These are phyloP conservation scores for Cercospora nicotianae DNA, from an alignment of 2,329 filamentous ascomycete genomes.

Conservation along the genomic window DNA sequence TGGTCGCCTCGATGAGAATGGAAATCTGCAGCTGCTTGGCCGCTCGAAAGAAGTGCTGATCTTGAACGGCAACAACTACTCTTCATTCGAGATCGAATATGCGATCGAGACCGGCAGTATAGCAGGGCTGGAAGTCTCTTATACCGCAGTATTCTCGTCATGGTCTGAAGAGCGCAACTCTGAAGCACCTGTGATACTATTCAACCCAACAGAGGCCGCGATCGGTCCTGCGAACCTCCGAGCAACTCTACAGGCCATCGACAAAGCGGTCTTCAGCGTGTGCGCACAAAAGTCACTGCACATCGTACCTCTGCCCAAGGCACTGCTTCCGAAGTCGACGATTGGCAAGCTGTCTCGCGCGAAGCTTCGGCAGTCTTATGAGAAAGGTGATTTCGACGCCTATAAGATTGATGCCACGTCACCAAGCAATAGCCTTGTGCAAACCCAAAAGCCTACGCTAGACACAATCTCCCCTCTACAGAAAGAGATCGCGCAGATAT, in stretches of 20 bases:
- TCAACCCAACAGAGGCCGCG: constrained; percentile 27
- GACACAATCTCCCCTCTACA: constrained; percentile 20
- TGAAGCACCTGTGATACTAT: constrained; percentile 26
- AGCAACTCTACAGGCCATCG: constrained; percentile 21
- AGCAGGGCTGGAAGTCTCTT: constrained; percentile 20
- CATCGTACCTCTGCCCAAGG: constrained; percentile 26
- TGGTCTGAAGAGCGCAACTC: constrained; percentile 26
- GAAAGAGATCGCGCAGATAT: constrained; percentile 24
- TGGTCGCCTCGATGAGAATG: constrained; percentile 24
- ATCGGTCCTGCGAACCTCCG: constrained; percentile 23
- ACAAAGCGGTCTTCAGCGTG: constrained; percentile 23
- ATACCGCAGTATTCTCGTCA: constrained; percentile 27
- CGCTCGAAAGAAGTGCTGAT: constrained; percentile 30
- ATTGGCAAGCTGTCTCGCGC: constrained; percentile 31
- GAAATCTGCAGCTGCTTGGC: constrained; percentile 27
- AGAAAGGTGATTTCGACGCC: constrained; percentile 21
- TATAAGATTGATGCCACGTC: constrained; percentile 12
- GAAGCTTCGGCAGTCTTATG: constrained; percentile 24
- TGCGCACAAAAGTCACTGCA: constrained; percentile 26
- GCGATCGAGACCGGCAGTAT: constrained; percentile 25
- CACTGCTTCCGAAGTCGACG: constrained; percentile 26
- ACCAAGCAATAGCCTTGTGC: background rate
- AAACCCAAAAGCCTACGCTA: background rate
- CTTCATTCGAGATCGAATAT: constrained; percentile 29
- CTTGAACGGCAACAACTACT: constrained; percentile 30